Percentiles rank a stretch among this genome's conserved stretches.
phyloP scores from a whole-genome alignment of 768 basidiomycete genomes.

The Dendrothele bispora region DNA sequence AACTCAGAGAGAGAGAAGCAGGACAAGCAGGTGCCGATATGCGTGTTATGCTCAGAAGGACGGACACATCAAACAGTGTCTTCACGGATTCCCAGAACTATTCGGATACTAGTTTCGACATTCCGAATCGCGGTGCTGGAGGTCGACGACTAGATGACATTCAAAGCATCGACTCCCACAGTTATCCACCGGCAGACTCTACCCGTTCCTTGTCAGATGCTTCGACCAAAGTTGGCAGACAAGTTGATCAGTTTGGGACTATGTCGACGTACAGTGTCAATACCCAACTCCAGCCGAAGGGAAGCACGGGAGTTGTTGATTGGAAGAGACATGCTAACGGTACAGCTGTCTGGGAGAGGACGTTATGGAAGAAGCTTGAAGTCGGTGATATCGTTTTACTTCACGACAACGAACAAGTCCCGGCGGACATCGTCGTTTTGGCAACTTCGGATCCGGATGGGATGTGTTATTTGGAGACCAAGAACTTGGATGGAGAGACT shows the following conservation, averaged over 20 bases:
- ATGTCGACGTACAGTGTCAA: conserved; percentile 34
- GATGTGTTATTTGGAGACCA: conserved; percentile 94
- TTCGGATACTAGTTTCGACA: conserved; percentile 40
- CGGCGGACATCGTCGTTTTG: conserved; percentile 92
- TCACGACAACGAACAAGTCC: conserved; percentile 93
- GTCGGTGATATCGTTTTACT: conserved; percentile 95
- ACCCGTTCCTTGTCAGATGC: conserved; percentile 37
- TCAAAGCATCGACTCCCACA: conserved; percentile 63
- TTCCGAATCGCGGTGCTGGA: conserved; percentile 40
- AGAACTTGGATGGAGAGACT: conserved; percentile 97
- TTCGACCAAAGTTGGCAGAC: conserved; percentile 29
- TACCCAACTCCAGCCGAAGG: conserved; percentile 57
- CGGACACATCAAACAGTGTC: conserved; percentile 19
- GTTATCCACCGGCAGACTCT: conserved; percentile 55
- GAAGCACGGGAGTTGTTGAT: conserved; percentile 76
- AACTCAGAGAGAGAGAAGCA: conserved; percentile 80
- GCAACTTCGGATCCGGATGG: conserved; percentile 91
- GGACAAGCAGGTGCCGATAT: conserved; percentile 56
- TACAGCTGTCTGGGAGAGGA: conserved; percentile 87
- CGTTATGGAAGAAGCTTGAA: conserved; percentile 98
- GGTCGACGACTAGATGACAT: conserved; percentile 65
- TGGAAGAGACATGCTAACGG: conserved; percentile 69
- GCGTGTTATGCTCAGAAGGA: conserved; percentile 59
- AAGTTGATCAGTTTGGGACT: no score
- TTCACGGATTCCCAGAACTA: not conserved